Base-by-base conservation (phyloP, 345 rosid genomes). In the Lepidium africanum region DNA sequence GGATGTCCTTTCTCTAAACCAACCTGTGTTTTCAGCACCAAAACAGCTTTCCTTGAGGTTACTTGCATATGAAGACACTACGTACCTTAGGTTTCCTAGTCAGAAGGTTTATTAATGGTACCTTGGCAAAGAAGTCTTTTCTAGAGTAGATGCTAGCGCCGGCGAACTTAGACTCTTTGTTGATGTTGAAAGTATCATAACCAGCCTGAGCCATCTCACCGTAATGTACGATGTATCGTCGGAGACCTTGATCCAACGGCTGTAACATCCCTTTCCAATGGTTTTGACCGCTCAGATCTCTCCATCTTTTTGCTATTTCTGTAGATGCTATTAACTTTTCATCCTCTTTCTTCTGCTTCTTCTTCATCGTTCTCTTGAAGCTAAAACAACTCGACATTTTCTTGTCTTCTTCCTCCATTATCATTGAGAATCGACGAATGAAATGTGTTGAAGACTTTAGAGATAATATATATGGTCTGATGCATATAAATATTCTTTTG, bases 171-270 rank as follows among this genome's bases (percentile, higher is more conserved):
- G 96, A 89, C 9, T 38, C 80, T 51, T 81, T 86, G 63, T 87
- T 80, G 11, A 77, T 5, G 45, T 82, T 79, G 76, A 92, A 92
- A 7, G 86, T 79, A 46, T 89, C 95, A 5, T 92, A 89, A 12
- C 92, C 32, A 8, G 95, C 86, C 38, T 89, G 91, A 39, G 88
- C 91, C 91, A 89, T 87, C 72, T 92, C 92, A 0, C 98, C 98
- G 14, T 89, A 89, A 68, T 86, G 96, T 70, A 89, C 68, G 7
- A 89, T 72, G 69, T 80, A 82, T 17, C 74, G 69, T 3, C 98
- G 85, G 70, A 92, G 96, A 78, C 84, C 91, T 33, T 74, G 51
- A 70, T 92, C 85, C 6, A 89, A 82, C 46, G 98, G 98, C 15
- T 86, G 86, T 59, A 87, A 38, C 37, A 86, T 67, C 25, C 72